Conservation (phyloP, 331 rosid genomes). For the Malus hybrid region DNA sequence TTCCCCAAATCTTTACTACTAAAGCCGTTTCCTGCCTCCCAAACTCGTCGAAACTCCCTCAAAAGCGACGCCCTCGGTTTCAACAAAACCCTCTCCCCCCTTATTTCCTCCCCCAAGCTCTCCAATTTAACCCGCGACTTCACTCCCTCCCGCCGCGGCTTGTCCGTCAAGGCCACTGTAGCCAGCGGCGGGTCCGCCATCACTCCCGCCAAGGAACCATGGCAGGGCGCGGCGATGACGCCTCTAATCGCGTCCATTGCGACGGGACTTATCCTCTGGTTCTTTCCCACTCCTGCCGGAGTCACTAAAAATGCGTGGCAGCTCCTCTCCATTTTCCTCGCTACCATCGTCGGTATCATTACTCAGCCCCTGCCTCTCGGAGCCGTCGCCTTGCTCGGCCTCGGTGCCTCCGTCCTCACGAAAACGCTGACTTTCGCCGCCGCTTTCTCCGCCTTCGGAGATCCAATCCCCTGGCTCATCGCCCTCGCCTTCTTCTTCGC, state of each 20-base stretch:
- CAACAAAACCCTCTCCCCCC: constrained; percentile 5
- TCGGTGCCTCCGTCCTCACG: constrained; percentile 82
- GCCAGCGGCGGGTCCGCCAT: constrained; percentile 9
- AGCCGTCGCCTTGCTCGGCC: constrained; percentile 79
- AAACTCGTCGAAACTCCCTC: constrained; percentile 1
- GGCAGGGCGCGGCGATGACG: constrained; percentile 81
- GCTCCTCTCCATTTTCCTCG: constrained; percentile 74
- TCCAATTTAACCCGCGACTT: neutral
- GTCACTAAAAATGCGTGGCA: constrained; percentile 85
- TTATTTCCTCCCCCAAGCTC: constrained; percentile 8
- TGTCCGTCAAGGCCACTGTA: constrained; percentile 18
- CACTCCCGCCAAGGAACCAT: constrained; percentile 38
- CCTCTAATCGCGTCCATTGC: constrained; percentile 75
- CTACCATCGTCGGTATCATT: constrained; percentile 87
- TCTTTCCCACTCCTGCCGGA: constrained; percentile 68
- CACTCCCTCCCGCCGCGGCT: neutral
- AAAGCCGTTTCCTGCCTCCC: constrained; percentile 1
- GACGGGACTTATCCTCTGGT: constrained; percentile 73
- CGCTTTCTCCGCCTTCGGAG: constrained; percentile 91
- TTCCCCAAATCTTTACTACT: neutral
- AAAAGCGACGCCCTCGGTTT: constrained; percentile 9
- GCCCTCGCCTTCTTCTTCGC: constrained; percentile 96
- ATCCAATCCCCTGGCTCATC: constrained; percentile 96
- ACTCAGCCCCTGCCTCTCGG: constrained; percentile 92
- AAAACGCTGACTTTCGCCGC: constrained; percentile 80